Base-by-base conservation (phyloP, 129 eudicot species). In the Helianthus tuberosus region DNA sequence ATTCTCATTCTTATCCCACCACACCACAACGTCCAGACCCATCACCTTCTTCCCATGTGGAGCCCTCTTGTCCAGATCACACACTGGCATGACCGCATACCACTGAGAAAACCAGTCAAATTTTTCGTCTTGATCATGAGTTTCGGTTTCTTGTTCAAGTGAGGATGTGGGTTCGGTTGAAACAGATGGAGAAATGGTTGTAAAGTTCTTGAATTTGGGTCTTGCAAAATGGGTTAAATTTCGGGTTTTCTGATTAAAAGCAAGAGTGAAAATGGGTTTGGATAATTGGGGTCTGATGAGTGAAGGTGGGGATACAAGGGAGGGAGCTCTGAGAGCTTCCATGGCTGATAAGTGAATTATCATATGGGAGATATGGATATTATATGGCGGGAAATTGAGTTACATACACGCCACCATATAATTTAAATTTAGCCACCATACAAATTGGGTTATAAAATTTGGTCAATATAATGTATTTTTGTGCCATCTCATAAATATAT, bases 81-180 rank as follows among this genome's bases (percentile, higher is more conserved):
- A 80, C 2, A 81, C 82, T 0, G 96, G 90, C 79, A 79, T 81
- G 38, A 88, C 71, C 0, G 97, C 92, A 3, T 32, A 92, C 94
- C 98, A 92, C 3, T 89, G 75, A 3, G 91, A 72, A 59, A 52
- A 87, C 98, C 98, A 92, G 59, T 92, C 96, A 20, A 92, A 89
- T 20, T 75, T 79, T 66, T 85, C 96, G 5, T 74, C 84, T 64
- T 64, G 6, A 13, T 66, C 54, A 17, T 59, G 69, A 5, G 68
- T 53, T 69, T 79, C 77, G 69, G 77, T 23, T 75, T 75, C 81
- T 69, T 84, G n/a, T n/a, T n/a, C n/a, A n/a, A n/a, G n/a, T n/a
- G n/a, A n/a, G n/a, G n/a, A n/a, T n/a, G n/a, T n/a, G n/a, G n/a
- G 77, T 12, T 82, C 83, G 2, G 87, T 74, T 55, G 80, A 60